Percentiles rank a stretch among this genome's conserved stretches.
Conservation (phyloP, 1,284 basidiomycete genomes). For the Boletus semigastroideus region DNA sequence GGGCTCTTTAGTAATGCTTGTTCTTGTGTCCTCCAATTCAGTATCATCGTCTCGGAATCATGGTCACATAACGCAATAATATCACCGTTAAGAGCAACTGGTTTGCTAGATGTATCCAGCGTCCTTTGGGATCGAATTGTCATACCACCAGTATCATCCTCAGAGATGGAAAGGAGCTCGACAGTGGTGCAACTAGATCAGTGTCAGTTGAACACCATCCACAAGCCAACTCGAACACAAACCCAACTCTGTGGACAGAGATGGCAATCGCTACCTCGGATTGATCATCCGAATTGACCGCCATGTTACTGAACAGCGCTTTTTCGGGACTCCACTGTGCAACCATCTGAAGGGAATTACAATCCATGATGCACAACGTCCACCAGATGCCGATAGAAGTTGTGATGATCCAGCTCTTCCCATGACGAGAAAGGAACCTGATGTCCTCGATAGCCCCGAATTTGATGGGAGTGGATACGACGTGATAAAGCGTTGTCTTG, state of each 20-base stretch:
- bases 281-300: conserved; percentile 44
- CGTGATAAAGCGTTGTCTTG: conserved; percentile 22
- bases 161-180: conserved; percentile 27
- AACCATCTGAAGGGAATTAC: conserved; percentile 28
- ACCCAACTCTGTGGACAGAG: conserved; percentile 44
- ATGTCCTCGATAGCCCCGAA: conserved; percentile 49
- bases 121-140: conserved; percentile 10
- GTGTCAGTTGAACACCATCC: not conserved
- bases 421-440: conserved; percentile 47
- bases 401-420: conserved; percentile 46
- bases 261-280: conserved; percentile 50
- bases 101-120: conserved; percentile 40
- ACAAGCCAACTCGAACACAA: conserved; percentile 14
- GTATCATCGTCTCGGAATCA: conserved; percentile 45
- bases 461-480: conserved; percentile 28
- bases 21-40: conserved; percentile 50
- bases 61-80: conserved; percentile 54
- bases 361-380: conserved; percentile 51
- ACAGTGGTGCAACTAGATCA: conserved; percentile 17
- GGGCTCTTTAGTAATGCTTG: conserved; percentile 47
- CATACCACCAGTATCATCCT: conserved; percentile 6
- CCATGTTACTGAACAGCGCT: conserved; percentile 49
- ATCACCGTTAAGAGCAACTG: conserved; percentile 48
- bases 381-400: conserved; percentile 61
- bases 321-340: conserved; percentile 55